A percentile compares a stretch with the other conserved stretches of the same genome.
Conservation (phyloP, 176 grass and related monocot species). For the Puya raimondii region DNA sequence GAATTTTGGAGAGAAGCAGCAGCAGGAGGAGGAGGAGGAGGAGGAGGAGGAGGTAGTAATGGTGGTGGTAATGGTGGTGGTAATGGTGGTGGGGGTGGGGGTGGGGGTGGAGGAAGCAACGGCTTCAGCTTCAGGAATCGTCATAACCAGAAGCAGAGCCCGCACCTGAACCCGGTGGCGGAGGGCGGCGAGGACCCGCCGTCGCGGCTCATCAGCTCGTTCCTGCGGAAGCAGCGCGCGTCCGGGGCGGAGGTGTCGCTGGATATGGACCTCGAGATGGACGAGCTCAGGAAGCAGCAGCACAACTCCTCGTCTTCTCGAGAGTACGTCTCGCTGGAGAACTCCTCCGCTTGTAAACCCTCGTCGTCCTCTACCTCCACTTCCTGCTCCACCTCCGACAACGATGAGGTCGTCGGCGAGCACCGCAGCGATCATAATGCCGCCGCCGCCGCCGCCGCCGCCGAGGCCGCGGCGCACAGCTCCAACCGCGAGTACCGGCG, state of each 20-base stretch:
- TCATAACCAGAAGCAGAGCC: background rate
- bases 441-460: constrained; percentile 13
- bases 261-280: constrained; percentile 62
- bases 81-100: background rate
- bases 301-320: constrained; percentile 22
- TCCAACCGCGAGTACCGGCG: constrained; percentile 32
- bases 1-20: constrained; percentile 31
- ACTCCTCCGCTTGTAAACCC: background rate
- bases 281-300: constrained; percentile 35
- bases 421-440: background rate
- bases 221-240: constrained; percentile 53
- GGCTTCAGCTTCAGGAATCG: constrained; percentile 58
- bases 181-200: constrained; percentile 61
- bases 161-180: constrained; percentile 1
- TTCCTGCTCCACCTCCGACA: constrained; percentile 32
- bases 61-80: background rate
- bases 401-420: background rate
- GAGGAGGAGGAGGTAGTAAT: no score
- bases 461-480: constrained; percentile 49
- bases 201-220: constrained; percentile 54
- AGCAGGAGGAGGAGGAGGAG: background rate
- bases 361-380: background rate
- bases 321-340: constrained; percentile 65
- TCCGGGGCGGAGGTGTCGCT: constrained; percentile 45
- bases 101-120: background rate